Evolutionary conservation across 148 eudicot genomes (phyloP).

Genomic region (Camellia japonica): DNA sequence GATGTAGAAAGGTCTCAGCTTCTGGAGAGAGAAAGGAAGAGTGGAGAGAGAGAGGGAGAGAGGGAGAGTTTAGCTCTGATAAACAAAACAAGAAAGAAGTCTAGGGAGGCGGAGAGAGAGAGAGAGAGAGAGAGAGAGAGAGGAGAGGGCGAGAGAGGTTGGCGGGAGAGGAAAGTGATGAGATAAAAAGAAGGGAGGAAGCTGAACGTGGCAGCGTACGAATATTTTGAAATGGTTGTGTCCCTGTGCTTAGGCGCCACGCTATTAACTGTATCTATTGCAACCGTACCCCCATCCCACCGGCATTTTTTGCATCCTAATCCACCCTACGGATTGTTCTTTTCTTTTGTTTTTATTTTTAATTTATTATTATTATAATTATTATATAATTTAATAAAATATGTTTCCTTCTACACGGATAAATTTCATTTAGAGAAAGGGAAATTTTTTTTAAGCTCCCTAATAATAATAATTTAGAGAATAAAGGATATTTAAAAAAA

Average conservation of each 20-base stretch:
- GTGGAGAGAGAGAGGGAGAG: conserved; percentile 2
- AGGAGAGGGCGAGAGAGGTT: conserved; percentile 23
- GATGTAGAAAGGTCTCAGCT: not conserved
- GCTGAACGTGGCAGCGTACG: not conserved
- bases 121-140: not conserved
- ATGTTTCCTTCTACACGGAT: not conserved
- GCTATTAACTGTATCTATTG: not conserved
- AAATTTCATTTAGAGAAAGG: no score
- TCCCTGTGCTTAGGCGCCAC: conserved; percentile 8
- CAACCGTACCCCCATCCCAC: no score
- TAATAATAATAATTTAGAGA: no score
- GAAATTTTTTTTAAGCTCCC: no score
- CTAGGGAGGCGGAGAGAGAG: no score
- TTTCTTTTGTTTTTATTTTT: not conserved
- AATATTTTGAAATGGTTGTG: not conserved
- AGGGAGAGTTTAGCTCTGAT: conserved; percentile 2
- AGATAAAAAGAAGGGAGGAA: not conserved
- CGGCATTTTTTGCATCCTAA: no score
- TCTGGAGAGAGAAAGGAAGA: not conserved
- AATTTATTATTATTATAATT: no score
- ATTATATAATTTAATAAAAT: no score
- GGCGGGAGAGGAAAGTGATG: conserved; percentile 21
- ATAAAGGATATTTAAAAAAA: no score
- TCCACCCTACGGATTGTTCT: not conserved
- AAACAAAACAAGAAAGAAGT: no score